Conservation (phyloP, 306 rosid genomes). For the Vigna reflexopilosa region DNA sequence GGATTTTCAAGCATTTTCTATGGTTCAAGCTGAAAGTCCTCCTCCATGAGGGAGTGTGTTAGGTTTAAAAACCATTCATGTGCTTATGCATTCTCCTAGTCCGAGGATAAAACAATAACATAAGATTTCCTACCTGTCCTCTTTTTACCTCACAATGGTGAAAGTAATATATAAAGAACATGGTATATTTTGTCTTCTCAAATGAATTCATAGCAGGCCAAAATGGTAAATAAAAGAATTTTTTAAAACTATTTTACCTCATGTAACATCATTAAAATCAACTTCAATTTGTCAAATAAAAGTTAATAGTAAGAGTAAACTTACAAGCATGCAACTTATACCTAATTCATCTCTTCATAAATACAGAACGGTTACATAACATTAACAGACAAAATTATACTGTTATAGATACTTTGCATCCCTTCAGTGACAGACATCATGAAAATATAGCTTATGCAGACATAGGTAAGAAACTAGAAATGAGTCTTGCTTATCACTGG, state of each 20-base stretch:
- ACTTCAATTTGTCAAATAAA: background rate
- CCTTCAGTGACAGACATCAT: slow-evolving; percentile 41
- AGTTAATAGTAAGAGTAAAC: background rate
- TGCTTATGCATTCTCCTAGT: background rate
- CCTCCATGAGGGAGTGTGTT: background rate
- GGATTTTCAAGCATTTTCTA: background rate
- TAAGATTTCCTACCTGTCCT: background rate
- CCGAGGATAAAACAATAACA: background rate
- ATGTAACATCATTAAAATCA: background rate
- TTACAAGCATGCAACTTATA: background rate
- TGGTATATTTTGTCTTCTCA: background rate
- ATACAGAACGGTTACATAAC: slow-evolving; percentile 3
- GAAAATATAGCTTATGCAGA: slow-evolving; percentile 23
- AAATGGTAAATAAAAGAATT: background rate
- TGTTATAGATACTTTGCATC: slow-evolving; percentile 31
- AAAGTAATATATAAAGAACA: background rate
- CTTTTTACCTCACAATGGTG: background rate
- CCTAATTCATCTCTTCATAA: background rate
- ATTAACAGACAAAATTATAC: slow-evolving; percentile 18
- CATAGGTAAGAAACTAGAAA: slow-evolving; percentile 35
- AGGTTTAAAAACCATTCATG: background rate
- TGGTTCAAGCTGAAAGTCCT: background rate
- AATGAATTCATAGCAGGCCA: background rate
- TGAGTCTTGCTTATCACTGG: slow-evolving; percentile 15
- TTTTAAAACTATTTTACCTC: background rate